Evolutionary conservation across 73 alveolate species (phyloP), one percentile per base, ranked within the genome.

Genomic region (Paramecium biaurelia): DNA sequence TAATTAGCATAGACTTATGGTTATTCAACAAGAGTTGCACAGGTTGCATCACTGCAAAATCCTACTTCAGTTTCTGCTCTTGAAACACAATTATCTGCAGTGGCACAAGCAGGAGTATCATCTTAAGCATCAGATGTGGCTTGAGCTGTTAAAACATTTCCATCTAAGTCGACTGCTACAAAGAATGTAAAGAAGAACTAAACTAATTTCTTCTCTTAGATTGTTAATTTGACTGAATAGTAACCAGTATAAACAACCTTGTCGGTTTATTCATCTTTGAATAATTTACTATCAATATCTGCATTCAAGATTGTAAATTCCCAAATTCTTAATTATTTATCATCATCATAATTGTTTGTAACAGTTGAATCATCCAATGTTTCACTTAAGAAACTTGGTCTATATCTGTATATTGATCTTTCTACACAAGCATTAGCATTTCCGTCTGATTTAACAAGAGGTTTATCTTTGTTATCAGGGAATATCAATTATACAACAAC

Each of bases 61-160:
- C 59, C 58, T 14, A 72, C 34, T 28, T 23, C 45, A 72, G 86
- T 72, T 14, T 72, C 53, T 12, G 86, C 86, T 35, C 56, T 72
- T 38, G 56, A 72, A 3, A 72, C 86, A 35, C 86, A 72, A 72
- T 72, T 72, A 34, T 32, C 58, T 28, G 12, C 58, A 11, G 86
- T 72, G 0, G 86, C 86, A 34, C 86, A 72, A 34, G 86, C 86
- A 15, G 86, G 59, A 28, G 56, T 10, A 72, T 72, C 86, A 72
- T 72, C 86, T 42, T 72, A 72, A 72, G 58, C 58, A 2, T 38
- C 45, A 30, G 38, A 28, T 72, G 10, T 10, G 10, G 58, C 30
- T 20, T 32, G n/a, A 28, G 86, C 28, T 32, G 56, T 3, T 38
- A 72, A 72, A 14, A 72, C 56, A 72, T 32, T 72, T 12, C 86